Evolutionary conservation across 2,329 filamentous ascomycete genomes (phyloP), one percentile per base, ranked within the genome.

Genomic region (Aspergillus fijiensis): DNA sequence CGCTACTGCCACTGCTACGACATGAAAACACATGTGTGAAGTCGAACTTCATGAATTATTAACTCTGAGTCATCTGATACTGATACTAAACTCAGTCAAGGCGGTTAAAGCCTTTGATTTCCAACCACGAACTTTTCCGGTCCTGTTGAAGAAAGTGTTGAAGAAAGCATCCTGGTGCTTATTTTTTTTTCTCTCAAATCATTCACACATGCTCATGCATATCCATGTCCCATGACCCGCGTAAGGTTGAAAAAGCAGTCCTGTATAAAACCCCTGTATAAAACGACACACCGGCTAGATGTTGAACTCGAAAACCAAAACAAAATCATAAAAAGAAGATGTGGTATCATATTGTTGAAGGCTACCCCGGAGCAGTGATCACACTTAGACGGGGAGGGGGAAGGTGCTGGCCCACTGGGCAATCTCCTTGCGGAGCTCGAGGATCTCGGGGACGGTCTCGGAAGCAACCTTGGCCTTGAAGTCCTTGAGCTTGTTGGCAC

Each of bases 401-500:
- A 97, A 99, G 68, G 85, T 87, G 75, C 84, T 85, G 75, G 91
- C 91, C 94, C 94, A 99, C 52, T 81, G 81, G 51, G 91, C 84
- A 76, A 99, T 92, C 85, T 98, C 94, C 82, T 92, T 89, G 83
- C 88, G 90, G 76, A 96, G 85, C 69, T 84, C 85, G 76, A 90
- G 88, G 80, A 99, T 94, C 83, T 93, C 90, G 63, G 86, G 79
- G 52, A 96, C 84, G 73, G 89, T 85, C 65, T 92, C 93, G 68
- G 84, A 81, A 60, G 90, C 86, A 63, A 96, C 91, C 86, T 92
- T 94, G 76, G 87, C 88, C 85, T 94, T 96, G 89, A 99, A 98
- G 84, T 99, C 95, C 88, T 98, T 98, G 79, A 96, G 91, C 88
- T 96, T 97, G 88, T 98, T 99, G 73, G 91, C 92, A 80, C 95